These are phyloP conservation scores for Ocimum tenuiflorum DNA, from an alignment of 257 asterid species.

Conservation along the genomic window DNA sequence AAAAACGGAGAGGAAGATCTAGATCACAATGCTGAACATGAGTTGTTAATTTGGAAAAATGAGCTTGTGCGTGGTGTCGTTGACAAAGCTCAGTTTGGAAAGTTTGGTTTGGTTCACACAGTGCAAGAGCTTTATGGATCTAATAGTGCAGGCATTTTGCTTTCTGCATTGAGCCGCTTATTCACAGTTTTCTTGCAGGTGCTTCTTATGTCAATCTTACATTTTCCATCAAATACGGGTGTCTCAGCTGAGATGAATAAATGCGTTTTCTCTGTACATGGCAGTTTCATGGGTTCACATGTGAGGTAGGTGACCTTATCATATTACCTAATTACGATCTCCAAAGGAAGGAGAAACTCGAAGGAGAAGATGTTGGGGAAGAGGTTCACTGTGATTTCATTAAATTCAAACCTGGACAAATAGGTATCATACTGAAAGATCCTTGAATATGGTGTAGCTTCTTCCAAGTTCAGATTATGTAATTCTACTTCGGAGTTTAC, in stretches of 20 bases:
- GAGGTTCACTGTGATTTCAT: constrained; percentile 92
- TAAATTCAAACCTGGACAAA: constrained; percentile 72
- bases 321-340: constrained; percentile 64
- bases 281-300: constrained; percentile 89
- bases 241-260: constrained; percentile 18
- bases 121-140: constrained; percentile 96
- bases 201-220: constrained; percentile 14
- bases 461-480: neutral
- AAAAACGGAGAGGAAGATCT: constrained; percentile 44
- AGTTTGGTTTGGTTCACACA: constrained; percentile 90
- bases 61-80: constrained; percentile 92
- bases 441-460: constrained; percentile 9
- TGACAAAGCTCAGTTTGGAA: constrained; percentile 98
- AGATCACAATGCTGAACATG: constrained; percentile 71
- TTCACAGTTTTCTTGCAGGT: constrained; percentile 94
- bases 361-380: constrained; percentile 87
- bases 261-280: constrained; percentile 17
- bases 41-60: constrained; percentile 78
- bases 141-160: constrained; percentile 78
- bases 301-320: constrained; percentile 91
- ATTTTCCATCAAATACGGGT: neutral
- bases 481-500: neutral
- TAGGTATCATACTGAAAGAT: constrained; percentile 41
- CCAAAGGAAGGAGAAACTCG: constrained; percentile 80
- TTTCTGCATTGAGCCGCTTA: constrained; percentile 83